Evolutionary conservation across 2,329 filamentous ascomycete genomes (phyloP), one percentile per base, ranked within the genome.

Genomic region (Rutstroemia sp.): DNA sequence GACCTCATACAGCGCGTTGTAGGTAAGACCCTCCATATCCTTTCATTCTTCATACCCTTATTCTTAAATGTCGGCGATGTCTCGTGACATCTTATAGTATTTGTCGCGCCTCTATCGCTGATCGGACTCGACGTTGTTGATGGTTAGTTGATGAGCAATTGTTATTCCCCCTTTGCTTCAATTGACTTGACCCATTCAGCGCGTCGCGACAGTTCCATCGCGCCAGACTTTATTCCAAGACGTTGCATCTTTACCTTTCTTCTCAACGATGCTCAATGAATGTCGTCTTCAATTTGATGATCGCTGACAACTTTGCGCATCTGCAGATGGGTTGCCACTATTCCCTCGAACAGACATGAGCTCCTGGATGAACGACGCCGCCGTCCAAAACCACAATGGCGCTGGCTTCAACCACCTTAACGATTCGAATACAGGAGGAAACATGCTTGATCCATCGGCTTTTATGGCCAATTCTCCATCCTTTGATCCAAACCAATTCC

Each of bases 341-440:
- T 71, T 71, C 71, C 75, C 71, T 69, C 67, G 69, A 71, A 72
- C 73, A 74, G 79, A 79, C 77, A 86, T 86, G 83, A 86, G 79
- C 77, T 81, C 82, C 76, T 86, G 83, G 83, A 85, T 86, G 78
- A 86, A 85, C 74, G 83, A 87, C 73, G 77, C 82, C 74, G 70
- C 78, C 72, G 77, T 83, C 75, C 79, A 80, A 67, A 86, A 83
- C 73, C 82, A 85, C 74, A 84, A 85, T 84, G 81, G 81, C 77
- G 83, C 81, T 76, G 79, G 79, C 75, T 85, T 85, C 71, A 77
- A 79, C 65, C 81, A 83, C 69, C 79, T 85, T 73, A 49, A 57
- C 45, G 81, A 86, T 67, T 77, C 81, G 47, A 83, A 82, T 69
- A 71, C 74, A 61, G 74, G 72, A 58, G 69, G 77, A 65, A 74